phyloP scores from a whole-genome alignment of 2,329 filamentous ascomycete genomes.

The Exophiala xenobiotica region DNA sequence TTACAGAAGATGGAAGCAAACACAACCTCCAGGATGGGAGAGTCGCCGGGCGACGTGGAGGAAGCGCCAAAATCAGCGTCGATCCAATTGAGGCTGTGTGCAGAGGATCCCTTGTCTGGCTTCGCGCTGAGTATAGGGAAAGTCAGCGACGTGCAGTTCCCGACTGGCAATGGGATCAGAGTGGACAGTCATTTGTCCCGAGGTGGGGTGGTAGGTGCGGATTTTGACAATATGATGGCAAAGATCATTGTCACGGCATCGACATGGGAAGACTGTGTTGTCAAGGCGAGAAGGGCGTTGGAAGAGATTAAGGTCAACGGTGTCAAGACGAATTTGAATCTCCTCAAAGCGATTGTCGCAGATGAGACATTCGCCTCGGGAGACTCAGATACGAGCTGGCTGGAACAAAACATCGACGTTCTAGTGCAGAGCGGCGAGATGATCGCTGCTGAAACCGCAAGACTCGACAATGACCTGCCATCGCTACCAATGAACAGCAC shows the following conservation, averaged over 20 bases:
- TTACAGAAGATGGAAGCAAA: conserved; percentile 38
- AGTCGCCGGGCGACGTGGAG: conserved; percentile 32
- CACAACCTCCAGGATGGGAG: conserved; percentile 32
- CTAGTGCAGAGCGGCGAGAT: conserved; percentile 40
- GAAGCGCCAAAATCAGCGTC: conserved; percentile 45
- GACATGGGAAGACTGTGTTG: conserved; percentile 53
- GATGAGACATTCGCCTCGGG: conserved; percentile 52
- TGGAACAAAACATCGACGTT: conserved; percentile 49
- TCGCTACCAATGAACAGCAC: conserved; percentile 1
- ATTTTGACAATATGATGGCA: conserved; percentile 60
- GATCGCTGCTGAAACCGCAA: conserved; percentile 16
- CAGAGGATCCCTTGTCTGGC: conserved; percentile 54
- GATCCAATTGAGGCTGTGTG: conserved; percentile 59
- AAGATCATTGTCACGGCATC: conserved; percentile 59
- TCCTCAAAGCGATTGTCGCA: conserved; percentile 55
- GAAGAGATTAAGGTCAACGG: conserved; percentile 57
- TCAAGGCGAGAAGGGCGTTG: conserved; percentile 56
- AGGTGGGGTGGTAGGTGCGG: conserved; percentile 49
- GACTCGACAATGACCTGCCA: conserved; percentile 3
- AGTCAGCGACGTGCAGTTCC: conserved; percentile 55
- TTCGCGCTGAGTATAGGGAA: conserved; percentile 63
- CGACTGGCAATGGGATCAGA: conserved; percentile 57
- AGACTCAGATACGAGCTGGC: conserved; percentile 57
- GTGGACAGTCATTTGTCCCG: conserved; percentile 57
- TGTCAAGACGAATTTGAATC: conserved; percentile 57